Evolutionary conservation across 495 filamentous ascomycete species (phyloP).

Genomic region (Massariosphaeria phaeospora): DNA sequence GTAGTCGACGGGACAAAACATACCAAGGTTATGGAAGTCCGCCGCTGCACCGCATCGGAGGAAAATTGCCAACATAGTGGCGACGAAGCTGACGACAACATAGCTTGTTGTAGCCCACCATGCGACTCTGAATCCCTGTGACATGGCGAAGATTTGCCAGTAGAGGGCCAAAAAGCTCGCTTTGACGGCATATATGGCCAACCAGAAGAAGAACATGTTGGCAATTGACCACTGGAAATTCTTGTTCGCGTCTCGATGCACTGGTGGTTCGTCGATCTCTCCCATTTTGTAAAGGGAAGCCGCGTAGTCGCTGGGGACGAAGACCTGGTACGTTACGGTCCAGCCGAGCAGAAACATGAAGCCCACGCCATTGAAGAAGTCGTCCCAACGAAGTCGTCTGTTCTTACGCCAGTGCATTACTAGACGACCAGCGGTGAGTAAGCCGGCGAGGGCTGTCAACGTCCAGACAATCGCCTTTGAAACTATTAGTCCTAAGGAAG

Average conservation of each 20-base stretch:
- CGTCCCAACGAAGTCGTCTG: neutral
- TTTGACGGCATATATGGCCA: conserved; percentile 1
- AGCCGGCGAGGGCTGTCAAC: neutral
- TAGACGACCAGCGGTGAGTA: conserved; percentile 2
- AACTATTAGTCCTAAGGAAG: neutral
- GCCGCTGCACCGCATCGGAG: neutral
- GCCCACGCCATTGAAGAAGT: conserved; percentile 1
- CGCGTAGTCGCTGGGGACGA: neutral
- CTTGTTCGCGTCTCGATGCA: neutral
- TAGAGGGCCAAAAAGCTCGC: conserved; percentile 9
- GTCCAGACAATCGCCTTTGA: neutral
- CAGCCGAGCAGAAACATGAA: neutral
- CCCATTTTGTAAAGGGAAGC: neutral
- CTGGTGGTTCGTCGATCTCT: neutral
- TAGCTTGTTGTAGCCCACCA: neutral
- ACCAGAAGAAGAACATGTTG: neutral
- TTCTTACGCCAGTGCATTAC: conserved; percentile 5
- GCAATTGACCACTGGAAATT: neutral
- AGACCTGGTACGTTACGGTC: neutral
- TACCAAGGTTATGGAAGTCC: conserved; percentile 4
- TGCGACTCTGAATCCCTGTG: neutral
- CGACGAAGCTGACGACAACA: neutral
- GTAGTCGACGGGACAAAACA: no score
- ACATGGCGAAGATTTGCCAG: conserved; percentile 6
- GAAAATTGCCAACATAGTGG: neutral